Percentiles rank a stretch among this genome's conserved stretches.
Conservation (phyloP, 768 basidiomycete species). For the Infundibulicybe gibba region DNA sequence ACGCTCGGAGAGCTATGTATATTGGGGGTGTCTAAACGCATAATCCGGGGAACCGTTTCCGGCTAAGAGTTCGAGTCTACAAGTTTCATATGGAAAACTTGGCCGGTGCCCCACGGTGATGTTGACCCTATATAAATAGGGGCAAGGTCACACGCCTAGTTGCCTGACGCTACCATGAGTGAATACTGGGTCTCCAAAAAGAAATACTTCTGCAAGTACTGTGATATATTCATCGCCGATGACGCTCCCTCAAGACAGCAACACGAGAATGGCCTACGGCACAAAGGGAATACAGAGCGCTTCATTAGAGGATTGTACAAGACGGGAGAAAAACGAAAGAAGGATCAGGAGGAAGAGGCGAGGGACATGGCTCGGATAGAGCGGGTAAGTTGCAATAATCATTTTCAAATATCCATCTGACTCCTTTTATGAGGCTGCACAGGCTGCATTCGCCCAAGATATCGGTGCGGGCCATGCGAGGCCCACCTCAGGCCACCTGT, state of each 20-base stretch:
- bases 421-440: constrained; percentile 54
- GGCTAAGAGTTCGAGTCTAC: constrained; percentile 74
- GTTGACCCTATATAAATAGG: too few relatives aligned
- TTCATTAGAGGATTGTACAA: constrained; percentile 94
- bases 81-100: too few relatives aligned
- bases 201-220: constrained; percentile 95
- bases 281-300: constrained; percentile 92
- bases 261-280: constrained; percentile 91
- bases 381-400: constrained; percentile 42
- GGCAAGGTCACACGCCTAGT: too few relatives aligned
- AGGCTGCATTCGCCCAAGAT: constrained; percentile 76
- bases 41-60: constrained; percentile 11
- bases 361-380: constrained; percentile 86
- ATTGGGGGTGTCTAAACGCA: constrained; percentile 34
- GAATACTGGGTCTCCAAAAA: constrained; percentile 95
- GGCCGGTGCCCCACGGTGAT: too few relatives aligned
- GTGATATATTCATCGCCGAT: constrained; percentile 95
- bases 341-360: constrained; percentile 81
- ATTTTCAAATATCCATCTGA: neutral
- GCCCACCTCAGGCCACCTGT: constrained; percentile 25
- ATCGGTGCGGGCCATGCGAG: constrained; percentile 64
- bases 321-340: constrained; percentile 82
- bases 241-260: constrained; percentile 89
- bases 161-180: constrained; percentile 71
- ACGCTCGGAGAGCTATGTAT: too few relatives aligned